Base-by-base conservation (phyloP, 1,284 basidiomycete genomes). In the Phellopilus nigrolimitatus region DNA sequence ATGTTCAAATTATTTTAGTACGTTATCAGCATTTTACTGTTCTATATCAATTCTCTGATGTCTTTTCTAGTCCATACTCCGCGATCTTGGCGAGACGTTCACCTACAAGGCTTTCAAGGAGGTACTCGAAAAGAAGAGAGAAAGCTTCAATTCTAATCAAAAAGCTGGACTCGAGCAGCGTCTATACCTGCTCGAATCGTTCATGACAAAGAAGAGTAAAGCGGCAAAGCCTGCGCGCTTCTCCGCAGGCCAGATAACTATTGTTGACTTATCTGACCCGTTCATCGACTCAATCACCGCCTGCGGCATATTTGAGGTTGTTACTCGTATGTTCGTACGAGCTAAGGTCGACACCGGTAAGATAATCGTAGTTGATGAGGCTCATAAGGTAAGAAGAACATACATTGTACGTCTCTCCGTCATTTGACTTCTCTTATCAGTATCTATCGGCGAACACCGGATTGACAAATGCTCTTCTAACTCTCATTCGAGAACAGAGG, bases 311-410 rank as follows among this genome's bases (percentile, higher is more conserved):
- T 88, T 88, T 53, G 83, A 88, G 54, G 84, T 88, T 10, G 64
- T 85, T 0, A 71, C 76, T 0, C 71, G 85, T 22, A 59, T 84
- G 1, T 88, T 87, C 58, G 73, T 84, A n/a, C 71, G 83, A 15
- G 72, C 79, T 0, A 68, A 80, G 9, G 71, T 84, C 0, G 69
- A 65, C 2, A 80, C 79, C 0, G 86, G 85, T 2, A 88, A 88
- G 56, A 78, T 87, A 0, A 70, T 88, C 1, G 72, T 88, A 0
- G 79, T 88, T 0, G 85, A 88, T 45, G 86, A 88, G 56, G 84
- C 84, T 0, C 84, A 88, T 58, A 88, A 88, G 62, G 85, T 82
- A 50, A 42, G 69, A 39, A 25, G 19, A 19, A 2, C 24, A n/a
- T n/a, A n/a, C n/a, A n/a, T n/a, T n/a, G n/a, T n/a, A n/a, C n/a